Percentiles rank a stretch among this genome's conserved stretches.
Evolutionary conservation across 2,329 filamentous ascomycete species (phyloP).

Genomic region (Paecilomyces sp.): DNA sequence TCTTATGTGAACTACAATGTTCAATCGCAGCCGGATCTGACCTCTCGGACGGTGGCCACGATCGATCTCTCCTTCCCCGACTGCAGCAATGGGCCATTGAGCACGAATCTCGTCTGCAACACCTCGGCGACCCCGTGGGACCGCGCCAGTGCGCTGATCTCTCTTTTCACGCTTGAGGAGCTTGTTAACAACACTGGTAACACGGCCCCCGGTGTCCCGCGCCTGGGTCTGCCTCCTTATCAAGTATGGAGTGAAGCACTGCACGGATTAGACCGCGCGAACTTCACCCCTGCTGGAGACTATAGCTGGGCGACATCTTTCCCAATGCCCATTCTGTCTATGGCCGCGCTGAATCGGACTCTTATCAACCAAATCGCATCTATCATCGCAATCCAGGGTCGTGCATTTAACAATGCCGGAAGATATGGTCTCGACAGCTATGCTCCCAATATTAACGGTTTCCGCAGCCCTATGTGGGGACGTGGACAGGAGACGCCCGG

Average conservation of each 20-base stretch:
- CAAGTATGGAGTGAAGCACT: constrained; percentile 55
- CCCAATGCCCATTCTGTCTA: constrained; percentile 56
- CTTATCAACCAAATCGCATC: constrained; percentile 51
- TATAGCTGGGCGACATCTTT: constrained; percentile 59
- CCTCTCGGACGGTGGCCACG: constrained; percentile 10
- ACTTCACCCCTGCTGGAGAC: constrained; percentile 45
- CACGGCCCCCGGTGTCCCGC: constrained; percentile 43
- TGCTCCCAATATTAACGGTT: constrained; percentile 62
- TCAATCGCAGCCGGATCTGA: constrained; percentile 18
- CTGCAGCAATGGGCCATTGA: constrained; percentile 45
- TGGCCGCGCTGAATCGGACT: constrained; percentile 57
- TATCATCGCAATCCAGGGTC: constrained; percentile 51
- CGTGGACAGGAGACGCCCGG: constrained; percentile 55
- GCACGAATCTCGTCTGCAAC: constrained; percentile 46
- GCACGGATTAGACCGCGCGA: constrained; percentile 56
- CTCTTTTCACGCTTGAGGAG: constrained; percentile 45
- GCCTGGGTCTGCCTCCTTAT: constrained; percentile 53
- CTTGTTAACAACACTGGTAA: constrained; percentile 50
- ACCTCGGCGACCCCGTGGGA: constrained; percentile 30
- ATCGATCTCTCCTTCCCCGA: constrained; percentile 39
- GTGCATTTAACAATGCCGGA: constrained; percentile 58
- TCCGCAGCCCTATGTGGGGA: constrained; percentile 57
- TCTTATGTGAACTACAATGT: constrained; percentile 19
- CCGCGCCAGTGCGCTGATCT: constrained; percentile 43
- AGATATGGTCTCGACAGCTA: constrained; percentile 30